Base-by-base conservation (phyloP, 2,329 filamentous ascomycete species). In the Diplodia corticola region DNA sequence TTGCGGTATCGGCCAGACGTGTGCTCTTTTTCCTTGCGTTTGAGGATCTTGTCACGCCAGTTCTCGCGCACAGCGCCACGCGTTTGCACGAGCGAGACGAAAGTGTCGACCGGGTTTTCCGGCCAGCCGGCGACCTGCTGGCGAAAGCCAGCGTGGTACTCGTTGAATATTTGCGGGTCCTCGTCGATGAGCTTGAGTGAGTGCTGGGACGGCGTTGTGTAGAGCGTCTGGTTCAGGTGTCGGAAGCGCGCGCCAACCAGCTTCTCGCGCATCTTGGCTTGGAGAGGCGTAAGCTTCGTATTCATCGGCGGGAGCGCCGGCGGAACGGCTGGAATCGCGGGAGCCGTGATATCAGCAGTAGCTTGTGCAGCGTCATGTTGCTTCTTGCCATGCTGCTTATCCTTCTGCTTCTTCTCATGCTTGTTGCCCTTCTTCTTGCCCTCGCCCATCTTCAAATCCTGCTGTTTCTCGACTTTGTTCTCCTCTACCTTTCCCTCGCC, bases 71-170 rank as follows among this genome's bases (percentile, higher is more conserved):
- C 79, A 55, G 84, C 86, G 22, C 85, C 92, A n/a, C 94, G 87
- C 17, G 80, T 75, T 65, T 88, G 84, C 70, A 98, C 88, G 60
- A 89, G 85, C 30, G 81, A 76, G 69, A 97, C 89, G 80, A 96
- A 98, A 67, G 86, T 87, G 77, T 97, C 91, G 54, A 99, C 92
- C 0, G 95, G 95, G 79, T 99, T 99, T 75, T 94, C 91, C 7
- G 95, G 95, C 95, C 95, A 99, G 2, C 93, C 91, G 74, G 92
- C 89, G 67, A 98, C 95, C 80, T 99, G 95, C 63, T 93, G 91
- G 1, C 93, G 90, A 84, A 99, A 99, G 37, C 95, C 95, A 68
- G 93, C 90, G 80, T 99, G 95, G 79, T 99, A 99, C 80, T 98
- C 93, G 71, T 88, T 85, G 80, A 98, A 99, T 85, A 98, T 93